phyloP scores from a whole-genome alignment of 2,329 filamentous ascomycete species.

The Neofusicoccum ribis region DNA sequence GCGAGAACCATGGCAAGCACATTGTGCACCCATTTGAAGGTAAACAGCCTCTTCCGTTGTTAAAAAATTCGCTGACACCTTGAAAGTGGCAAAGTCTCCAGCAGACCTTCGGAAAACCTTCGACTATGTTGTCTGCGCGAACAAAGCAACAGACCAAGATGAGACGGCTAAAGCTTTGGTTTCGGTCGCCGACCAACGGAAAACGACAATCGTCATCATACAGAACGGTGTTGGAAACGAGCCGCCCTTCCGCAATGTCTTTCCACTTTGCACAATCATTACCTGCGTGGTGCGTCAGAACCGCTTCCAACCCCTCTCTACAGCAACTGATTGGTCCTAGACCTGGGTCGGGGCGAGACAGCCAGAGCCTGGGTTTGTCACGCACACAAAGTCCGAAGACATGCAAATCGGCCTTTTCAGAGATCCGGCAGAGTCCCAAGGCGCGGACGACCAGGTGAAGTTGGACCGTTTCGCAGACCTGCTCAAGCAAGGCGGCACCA shows the following conservation, averaged over 20 bases:
- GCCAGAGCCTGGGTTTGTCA: not conserved
- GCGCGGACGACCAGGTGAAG: not conserved
- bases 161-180: not conserved
- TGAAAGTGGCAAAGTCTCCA: not conserved
- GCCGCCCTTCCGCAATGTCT: not conserved
- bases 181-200: not conserved
- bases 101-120: not conserved
- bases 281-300: not conserved
- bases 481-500: not conserved
- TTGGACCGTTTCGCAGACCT: not conserved
- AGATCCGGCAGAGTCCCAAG: not conserved
- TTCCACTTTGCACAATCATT: not conserved
- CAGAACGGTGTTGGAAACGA: not conserved
- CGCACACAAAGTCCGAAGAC: not conserved
- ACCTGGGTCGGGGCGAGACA: not conserved
- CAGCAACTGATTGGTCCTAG: not conserved
- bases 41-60: not conserved
- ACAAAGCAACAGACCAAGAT: not conserved
- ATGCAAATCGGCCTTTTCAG: not conserved
- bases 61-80: not conserved
- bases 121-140: not conserved
- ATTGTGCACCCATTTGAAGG: not conserved
- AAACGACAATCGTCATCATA: not conserved
- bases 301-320: not conserved
- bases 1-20: not conserved